phyloP scores from a whole-genome alignment of 345 rosid species.

The Lepidium didymum region DNA sequence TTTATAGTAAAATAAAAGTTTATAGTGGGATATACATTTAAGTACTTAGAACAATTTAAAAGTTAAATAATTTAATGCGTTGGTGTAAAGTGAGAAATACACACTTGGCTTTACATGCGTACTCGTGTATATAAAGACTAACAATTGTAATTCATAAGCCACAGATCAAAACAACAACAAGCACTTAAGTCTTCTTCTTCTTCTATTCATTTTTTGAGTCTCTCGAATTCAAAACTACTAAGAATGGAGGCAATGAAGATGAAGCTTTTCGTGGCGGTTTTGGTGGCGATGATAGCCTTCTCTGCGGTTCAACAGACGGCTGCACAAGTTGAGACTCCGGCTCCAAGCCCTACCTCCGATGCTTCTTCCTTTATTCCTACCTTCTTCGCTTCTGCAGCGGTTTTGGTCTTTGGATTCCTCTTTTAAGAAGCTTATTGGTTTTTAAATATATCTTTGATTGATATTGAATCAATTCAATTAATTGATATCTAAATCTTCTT shows the following conservation, averaged over 20 bases:
- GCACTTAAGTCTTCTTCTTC: not conserved
- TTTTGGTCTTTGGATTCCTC: constrained; percentile 24
- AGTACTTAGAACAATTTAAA: not conserved
- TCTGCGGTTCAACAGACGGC: constrained; percentile 22
- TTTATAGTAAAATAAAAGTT: not conserved
- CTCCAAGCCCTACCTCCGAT: constrained; percentile 33
- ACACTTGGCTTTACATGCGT: constrained; percentile 21
- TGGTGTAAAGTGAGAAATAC: constrained; percentile 31
- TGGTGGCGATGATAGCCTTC: constrained; percentile 22
- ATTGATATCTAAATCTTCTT: not conserved
- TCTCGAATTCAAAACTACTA: constrained; percentile 1
- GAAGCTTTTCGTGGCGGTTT: constrained; percentile 27
- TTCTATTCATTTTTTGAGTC: constrained; percentile 13
- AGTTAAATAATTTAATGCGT: constrained; percentile 16
- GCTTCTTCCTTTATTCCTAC: constrained; percentile 23
- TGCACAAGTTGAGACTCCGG: constrained; percentile 29
- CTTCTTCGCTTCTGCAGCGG: constrained; percentile 12
- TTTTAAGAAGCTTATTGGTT: constrained; percentile 1
- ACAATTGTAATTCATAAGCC: constrained; percentile 15
- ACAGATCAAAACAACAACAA: constrained; percentile 10
- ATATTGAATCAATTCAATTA: not conserved
- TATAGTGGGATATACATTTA: not conserved
- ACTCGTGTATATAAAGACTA: constrained; percentile 21
- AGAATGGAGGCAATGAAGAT: constrained; percentile 35
- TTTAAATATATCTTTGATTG: not conserved